Percentiles rank a stretch among this genome's conserved stretches.
phyloP scores from a whole-genome alignment of 108 stramenopile genomes.

The Schizochytrium sp. region DNA sequence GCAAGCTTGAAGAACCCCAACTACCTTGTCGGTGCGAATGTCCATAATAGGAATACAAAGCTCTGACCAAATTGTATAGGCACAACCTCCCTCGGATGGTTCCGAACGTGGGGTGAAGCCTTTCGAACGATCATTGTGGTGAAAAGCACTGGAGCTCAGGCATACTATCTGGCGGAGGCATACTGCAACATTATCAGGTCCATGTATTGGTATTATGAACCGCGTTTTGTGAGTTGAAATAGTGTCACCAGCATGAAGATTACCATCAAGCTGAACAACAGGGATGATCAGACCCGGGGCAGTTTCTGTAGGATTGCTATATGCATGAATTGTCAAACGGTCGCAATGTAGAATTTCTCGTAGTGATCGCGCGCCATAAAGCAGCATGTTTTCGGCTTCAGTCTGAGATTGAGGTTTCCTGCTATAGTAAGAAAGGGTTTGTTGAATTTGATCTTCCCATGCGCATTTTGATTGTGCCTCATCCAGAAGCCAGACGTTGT shows the following conservation, averaged over 20 bases:
- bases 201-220: not conserved
- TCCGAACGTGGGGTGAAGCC: not conserved
- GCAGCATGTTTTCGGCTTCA: too few species aligned
- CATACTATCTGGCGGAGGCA: not conserved
- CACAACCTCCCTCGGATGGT: not conserved
- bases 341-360: not conserved
- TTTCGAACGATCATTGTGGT: not conserved
- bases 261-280: not conserved
- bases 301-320: too few species aligned
- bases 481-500: not conserved
- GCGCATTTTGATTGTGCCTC: not conserved
- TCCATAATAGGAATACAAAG: not conserved
- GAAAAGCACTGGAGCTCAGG: not conserved
- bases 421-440: not conserved
- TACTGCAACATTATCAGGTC: not conserved
- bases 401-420: too few species aligned
- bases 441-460: not conserved
- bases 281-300: not conserved
- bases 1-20: conserved; percentile 10
- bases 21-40: not conserved
- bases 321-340: not conserved
- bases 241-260: not conserved
- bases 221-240: not conserved
- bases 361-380: not conserved
- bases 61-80: conserved; percentile 21